Percentiles rank a stretch among this genome's conserved stretches.
These are phyloP conservation scores for Dioscorea cayenensis DNA, from an alignment of 116 monocot species.

Conservation along the genomic window DNA sequence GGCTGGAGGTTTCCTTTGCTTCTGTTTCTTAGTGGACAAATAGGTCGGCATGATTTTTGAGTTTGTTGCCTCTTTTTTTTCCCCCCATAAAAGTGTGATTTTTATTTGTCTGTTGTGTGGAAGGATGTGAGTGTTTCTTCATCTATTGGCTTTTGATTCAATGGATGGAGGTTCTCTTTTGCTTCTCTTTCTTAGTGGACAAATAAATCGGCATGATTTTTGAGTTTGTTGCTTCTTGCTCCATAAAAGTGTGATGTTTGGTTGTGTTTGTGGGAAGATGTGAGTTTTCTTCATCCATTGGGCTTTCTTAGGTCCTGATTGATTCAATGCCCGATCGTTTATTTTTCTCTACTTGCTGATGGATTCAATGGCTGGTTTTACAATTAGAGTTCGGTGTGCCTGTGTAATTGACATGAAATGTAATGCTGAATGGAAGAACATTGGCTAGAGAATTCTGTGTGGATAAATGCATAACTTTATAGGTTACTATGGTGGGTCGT, in stretches of 20 bases:
- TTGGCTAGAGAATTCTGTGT: too few species aligned
- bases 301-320: background rate
- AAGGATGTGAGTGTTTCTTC: background rate
- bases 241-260: background rate
- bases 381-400: background rate
- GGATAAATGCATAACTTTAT: too few species aligned
- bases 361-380: background rate
- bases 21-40: background rate
- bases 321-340: too few species aligned
- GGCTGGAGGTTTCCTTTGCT: slow-evolving; percentile 7
- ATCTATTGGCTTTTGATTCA: background rate
- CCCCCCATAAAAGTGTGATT: too few species aligned
- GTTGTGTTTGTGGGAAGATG: background rate
- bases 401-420: background rate
- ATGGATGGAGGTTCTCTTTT: slow-evolving; percentile 9
- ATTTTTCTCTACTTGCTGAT: background rate
- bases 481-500: too few species aligned
- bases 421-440: too few species aligned
- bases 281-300: background rate
- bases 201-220: too few species aligned
- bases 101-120: background rate
- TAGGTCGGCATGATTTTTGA: too few species aligned
- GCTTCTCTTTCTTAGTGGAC: background rate
- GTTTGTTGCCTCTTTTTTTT: too few species aligned
- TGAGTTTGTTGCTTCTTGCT: too few species aligned